phyloP scores from a whole-genome alignment of 805 yeast species.

The Cyberlindnera maritima region DNA sequence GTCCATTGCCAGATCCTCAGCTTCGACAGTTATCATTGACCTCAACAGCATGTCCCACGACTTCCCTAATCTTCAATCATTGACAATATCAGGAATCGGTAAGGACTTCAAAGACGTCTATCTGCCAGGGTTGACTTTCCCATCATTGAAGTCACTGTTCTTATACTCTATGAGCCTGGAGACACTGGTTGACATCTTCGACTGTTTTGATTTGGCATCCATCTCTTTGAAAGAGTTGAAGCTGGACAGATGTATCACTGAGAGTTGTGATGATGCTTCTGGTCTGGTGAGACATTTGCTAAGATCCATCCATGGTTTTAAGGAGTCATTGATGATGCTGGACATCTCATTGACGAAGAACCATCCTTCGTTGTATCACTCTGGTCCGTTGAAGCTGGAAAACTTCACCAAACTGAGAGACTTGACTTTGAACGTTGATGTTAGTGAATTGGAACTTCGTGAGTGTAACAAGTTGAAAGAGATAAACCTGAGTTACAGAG shows the following conservation, averaged over 20 bases:
- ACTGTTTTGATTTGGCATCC: slow-evolving; percentile 1
- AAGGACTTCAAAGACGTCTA: background rate
- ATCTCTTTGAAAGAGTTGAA: slow-evolving; percentile 1
- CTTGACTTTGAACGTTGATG: slow-evolving; percentile 4
- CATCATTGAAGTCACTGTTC: background rate
- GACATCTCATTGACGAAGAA: background rate
- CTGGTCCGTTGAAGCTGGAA: slow-evolving; percentile 2
- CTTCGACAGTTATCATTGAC: background rate
- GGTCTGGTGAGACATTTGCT: background rate
- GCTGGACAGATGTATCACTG: slow-evolving; percentile 3
- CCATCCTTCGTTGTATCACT: slow-evolving; percentile 1
- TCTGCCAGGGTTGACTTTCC: background rate
- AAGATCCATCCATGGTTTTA: background rate
- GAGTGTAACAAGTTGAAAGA: slow-evolving; percentile 2
- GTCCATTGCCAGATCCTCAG: slow-evolving; percentile 1
- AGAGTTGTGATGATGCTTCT: background rate
- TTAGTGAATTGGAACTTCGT: background rate
- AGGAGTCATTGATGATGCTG: background rate
- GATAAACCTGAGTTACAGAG: slow-evolving; percentile 3
- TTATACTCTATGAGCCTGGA: slow-evolving; percentile 1
- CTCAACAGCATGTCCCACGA: background rate
- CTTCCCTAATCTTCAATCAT: slow-evolving; percentile 3
- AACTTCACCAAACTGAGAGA: slow-evolving; percentile 1
- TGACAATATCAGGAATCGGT: slow-evolving; percentile 2
- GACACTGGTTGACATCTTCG: background rate